Evolutionary conservation across 768 basidiomycete genomes (phyloP).

Genomic region (Lactarius psammicola): DNA sequence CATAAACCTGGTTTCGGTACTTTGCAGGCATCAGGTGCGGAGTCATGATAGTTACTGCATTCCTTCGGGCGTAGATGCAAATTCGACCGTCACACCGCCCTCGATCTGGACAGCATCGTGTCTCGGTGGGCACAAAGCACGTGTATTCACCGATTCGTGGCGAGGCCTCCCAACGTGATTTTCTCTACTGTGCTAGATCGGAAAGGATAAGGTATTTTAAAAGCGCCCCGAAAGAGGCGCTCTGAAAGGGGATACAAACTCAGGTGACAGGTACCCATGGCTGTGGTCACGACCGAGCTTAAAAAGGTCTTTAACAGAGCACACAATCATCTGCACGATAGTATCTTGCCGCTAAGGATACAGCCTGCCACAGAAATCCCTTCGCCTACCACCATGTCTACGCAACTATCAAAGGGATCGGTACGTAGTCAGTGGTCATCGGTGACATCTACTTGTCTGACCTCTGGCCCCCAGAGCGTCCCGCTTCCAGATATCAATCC

Average conservation of each 20-base stretch:
- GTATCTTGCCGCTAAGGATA: constrained; percentile 1
- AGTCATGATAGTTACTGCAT: background rate
- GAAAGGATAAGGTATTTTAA: background rate
- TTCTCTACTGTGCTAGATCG: background rate
- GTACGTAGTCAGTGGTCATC: constrained; percentile 2
- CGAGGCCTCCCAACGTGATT: constrained; percentile 15
- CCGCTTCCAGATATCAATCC: background rate
- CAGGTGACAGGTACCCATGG: background rate
- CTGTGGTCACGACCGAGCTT: background rate
- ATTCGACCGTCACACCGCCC: background rate
- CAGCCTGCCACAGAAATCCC: background rate
- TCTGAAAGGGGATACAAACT: background rate
- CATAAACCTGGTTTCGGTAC: background rate
- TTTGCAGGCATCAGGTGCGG: background rate
- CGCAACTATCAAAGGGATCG: background rate
- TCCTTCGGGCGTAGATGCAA: background rate
- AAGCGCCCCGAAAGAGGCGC: background rate
- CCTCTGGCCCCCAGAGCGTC: background rate
- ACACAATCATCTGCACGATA: constrained; percentile 20
- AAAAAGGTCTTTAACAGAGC: constrained; percentile 23
- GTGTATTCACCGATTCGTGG: background rate
- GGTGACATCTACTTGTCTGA: background rate
- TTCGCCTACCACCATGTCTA: constrained; percentile 11
- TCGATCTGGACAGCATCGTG: background rate
- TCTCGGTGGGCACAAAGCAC: background rate